Percentiles rank a stretch among this genome's conserved stretches.
phyloP scores from a whole-genome alignment of 371 early-diverging fungal genomes.

The Dichotomocladium elegans region DNA sequence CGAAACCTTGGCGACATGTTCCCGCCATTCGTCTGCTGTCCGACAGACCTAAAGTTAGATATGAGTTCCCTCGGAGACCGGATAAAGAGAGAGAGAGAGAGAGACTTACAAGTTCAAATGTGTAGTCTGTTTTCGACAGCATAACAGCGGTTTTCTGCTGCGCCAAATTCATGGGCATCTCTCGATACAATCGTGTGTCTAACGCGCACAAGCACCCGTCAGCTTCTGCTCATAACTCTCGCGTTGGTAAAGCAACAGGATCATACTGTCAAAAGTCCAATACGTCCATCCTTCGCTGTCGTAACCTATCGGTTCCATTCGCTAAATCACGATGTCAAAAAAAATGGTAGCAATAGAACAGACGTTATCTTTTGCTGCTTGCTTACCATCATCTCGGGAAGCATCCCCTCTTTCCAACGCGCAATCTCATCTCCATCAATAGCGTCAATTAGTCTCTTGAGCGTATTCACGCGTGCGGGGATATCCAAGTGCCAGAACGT shows the following conservation, averaged over 20 bases:
- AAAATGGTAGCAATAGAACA: too few relatives aligned
- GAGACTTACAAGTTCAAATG: slow-evolving; percentile 3
- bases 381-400: slow-evolving; percentile 1
- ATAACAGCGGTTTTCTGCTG: not conserved
- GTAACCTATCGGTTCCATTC: not conserved
- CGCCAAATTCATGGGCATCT: not conserved
- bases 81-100: not conserved
- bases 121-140: not conserved
- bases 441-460: slow-evolving; percentile 1
- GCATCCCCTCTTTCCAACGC: not conserved
- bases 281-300: slow-evolving; percentile 5
- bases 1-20: not conserved
- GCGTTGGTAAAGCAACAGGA: not conserved
- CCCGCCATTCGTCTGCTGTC: not conserved
- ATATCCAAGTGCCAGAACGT: not conserved
- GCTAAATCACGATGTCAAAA: too few relatives aligned
- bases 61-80: not conserved
- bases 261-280: slow-evolving; percentile 3
- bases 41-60: not conserved
- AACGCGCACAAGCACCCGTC: too few relatives aligned
- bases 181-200: slow-evolving; percentile 3
- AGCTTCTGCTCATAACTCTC: too few relatives aligned
- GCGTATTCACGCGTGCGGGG: not conserved
- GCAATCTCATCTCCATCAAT: not conserved
- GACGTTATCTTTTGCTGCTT: not conserved